Percentiles rank a stretch among this genome's conserved stretches.
phyloP scores from a whole-genome alignment of 768 basidiomycete species.

The Suillus luteus region DNA sequence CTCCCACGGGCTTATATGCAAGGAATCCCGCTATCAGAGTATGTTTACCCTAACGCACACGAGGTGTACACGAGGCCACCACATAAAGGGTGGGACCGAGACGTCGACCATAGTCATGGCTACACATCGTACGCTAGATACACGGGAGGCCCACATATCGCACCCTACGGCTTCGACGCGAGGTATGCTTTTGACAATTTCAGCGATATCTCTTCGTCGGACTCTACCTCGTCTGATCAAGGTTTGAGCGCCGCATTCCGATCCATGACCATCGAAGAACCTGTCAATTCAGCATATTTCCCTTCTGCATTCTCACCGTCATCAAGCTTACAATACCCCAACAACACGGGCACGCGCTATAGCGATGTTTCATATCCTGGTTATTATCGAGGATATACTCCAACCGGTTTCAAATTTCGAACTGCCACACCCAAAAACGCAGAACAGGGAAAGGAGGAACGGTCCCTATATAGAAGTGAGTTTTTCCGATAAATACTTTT shows the following conservation, averaged over 20 bases:
- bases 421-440: slow-evolving; percentile 12
- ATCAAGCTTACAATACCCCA: background rate
- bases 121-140: background rate
- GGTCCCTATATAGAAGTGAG: slow-evolving; percentile 33
- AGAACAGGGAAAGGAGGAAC: slow-evolving; percentile 24
- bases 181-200: background rate
- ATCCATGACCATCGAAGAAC: background rate
- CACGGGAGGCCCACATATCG: background rate
- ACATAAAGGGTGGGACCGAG: background rate
- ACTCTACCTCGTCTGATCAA: background rate
- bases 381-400: background rate
- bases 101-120: background rate
- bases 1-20: background rate
- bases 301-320: slow-evolving; percentile 1
- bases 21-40: background rate
- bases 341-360: background rate
- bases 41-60: background rate
- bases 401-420: background rate
- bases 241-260: background rate
- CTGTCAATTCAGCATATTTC: background rate
- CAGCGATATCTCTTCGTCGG: background rate
- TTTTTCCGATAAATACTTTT: background rate
- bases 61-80: background rate
- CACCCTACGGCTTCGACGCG: background rate
- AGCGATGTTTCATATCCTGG: background rate